Base-by-base conservation (phyloP, 2,329 filamentous ascomycete species). In the Furcasterigmium furcatum region DNA sequence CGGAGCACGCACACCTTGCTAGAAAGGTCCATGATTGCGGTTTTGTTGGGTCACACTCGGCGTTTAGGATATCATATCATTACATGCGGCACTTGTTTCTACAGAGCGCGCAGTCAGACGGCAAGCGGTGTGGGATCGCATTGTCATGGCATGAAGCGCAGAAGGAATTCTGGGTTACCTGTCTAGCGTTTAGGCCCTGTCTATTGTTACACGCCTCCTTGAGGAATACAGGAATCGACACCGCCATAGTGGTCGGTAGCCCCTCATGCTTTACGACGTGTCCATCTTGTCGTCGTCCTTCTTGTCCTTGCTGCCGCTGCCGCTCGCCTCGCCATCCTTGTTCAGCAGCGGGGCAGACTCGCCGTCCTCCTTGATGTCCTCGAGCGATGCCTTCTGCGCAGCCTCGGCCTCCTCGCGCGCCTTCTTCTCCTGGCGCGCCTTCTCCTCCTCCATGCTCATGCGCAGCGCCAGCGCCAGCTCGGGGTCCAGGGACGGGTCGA, bases 401-500 rank as follows among this genome's bases (percentile, higher is more conserved):
- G 81, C 79, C 55, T 83, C 79, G 55, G 88, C 85, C 56, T 88
- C 85, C 52, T 89, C 82, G 58, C 84, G 83, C 57, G 86, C 88
- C 60, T 87, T 83, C 70, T 90, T 90, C 66, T 96, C 91, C 68
- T 95, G 85, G 58, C 94, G 78, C 50, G 91, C 91, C 73, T 95
- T 95, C 70, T 99, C 94, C 65, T 99, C 94, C 66, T 99, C 94
- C 80, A 95, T 90, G 68, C 89, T 95, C 90, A 99, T 96, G 52
- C 94, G 85, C 63, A 99, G 74, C 43, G 94, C 94, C 56, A 99
- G 81, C 19, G 94, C 94, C 60, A 99, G 74, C 67, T 99, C 94
- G 4, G 94, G 94, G 62, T 99, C 94, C 59, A 91, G 79, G 44
- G 85, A 87, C 13, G 92, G 91, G 66, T 97, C 94, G 55, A 96